Percentiles rank a stretch among this genome's conserved stretches.
phyloP scores from a whole-genome alignment of 805 yeast species.

The Wickerhamiella occidentalis region DNA sequence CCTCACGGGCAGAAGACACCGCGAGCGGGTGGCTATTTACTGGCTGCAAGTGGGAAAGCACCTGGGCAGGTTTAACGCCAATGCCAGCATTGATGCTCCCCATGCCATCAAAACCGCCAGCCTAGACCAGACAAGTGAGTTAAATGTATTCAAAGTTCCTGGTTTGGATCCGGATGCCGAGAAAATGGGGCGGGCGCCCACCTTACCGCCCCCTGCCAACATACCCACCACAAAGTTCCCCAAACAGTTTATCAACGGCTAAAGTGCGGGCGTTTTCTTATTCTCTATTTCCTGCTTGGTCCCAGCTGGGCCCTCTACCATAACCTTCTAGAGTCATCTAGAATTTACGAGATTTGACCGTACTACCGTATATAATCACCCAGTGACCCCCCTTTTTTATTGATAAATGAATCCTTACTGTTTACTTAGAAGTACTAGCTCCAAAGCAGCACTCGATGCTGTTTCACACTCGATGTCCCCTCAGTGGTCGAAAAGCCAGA shows the following conservation, averaged over 20 bases:
- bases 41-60: conserved; percentile 18
- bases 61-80: conserved; percentile 9
- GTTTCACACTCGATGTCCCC: neutral
- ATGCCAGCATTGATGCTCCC: conserved; percentile 1
- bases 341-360: too few species aligned
- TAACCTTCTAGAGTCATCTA: neutral
- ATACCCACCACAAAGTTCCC: conserved; percentile 11
- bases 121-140: conserved; percentile 15
- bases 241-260: neutral
- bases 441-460: neutral
- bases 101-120: neutral
- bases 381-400: too few species aligned
- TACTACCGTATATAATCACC: too few species aligned
- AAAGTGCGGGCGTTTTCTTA: neutral
- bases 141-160: conserved; percentile 15
- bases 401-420: conserved; percentile 5
- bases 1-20: conserved; percentile 18
- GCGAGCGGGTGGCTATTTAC: conserved; percentile 15
- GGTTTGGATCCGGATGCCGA: conserved; percentile 16
- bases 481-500: neutral
- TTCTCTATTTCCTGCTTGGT: neutral
- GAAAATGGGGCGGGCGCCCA: neutral
- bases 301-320: neutral
- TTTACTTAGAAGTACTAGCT: neutral
- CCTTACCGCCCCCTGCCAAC: conserved; percentile 15